A percentile compares a stretch with the other conserved stretches of the same genome.
phyloP scores from a whole-genome alignment of 139 green algal species.

The Picochlorum sp. region DNA sequence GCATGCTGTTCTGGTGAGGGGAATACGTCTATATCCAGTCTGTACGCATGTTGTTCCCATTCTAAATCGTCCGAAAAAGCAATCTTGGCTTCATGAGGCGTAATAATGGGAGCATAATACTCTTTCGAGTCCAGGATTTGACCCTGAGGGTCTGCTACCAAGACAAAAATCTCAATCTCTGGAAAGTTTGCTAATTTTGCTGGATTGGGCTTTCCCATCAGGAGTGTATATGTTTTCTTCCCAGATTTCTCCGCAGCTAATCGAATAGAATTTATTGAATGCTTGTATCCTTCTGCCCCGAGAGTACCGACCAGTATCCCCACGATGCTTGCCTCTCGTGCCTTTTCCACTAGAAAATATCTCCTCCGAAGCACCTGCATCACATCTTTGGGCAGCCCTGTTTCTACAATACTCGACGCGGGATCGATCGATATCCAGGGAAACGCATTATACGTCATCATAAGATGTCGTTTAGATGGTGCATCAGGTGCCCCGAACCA shows the following conservation, averaged over 20 bases:
- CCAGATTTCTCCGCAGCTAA: conserved; percentile 43
- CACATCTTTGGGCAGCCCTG: conserved; percentile 24
- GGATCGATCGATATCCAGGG: conserved; percentile 46
- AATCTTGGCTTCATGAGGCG: conserved; percentile 74
- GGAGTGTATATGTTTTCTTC: conserved; percentile 82
- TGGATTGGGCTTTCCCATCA: conserved; percentile 84
- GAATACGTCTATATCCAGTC: conserved; percentile 29
- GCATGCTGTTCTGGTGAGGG: background rate
- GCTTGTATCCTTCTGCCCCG: conserved; percentile 61
- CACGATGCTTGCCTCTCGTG: conserved; percentile 72
- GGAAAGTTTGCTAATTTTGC: conserved; percentile 96
- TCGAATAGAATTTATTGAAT: conserved; percentile 44
- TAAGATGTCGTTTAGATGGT: conserved; percentile 46
- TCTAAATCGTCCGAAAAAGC: conserved; percentile 35
- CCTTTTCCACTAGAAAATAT: conserved; percentile 83
- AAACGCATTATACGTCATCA: conserved; percentile 45
- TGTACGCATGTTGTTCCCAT: conserved; percentile 19
- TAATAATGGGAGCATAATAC: conserved; percentile 86
- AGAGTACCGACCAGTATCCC: conserved; percentile 78
- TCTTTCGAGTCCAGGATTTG: conserved; percentile 79
- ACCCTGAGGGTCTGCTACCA: conserved; percentile 34
- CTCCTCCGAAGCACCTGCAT: conserved; percentile 34
- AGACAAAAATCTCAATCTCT: conserved; percentile 65
- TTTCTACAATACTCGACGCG: background rate
- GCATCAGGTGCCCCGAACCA: conserved; percentile 46